A percentile compares a stretch with the other conserved stretches of the same genome.
phyloP scores from a whole-genome alignment of 202 grass and related monocot genomes.

The Zizania palustris region DNA sequence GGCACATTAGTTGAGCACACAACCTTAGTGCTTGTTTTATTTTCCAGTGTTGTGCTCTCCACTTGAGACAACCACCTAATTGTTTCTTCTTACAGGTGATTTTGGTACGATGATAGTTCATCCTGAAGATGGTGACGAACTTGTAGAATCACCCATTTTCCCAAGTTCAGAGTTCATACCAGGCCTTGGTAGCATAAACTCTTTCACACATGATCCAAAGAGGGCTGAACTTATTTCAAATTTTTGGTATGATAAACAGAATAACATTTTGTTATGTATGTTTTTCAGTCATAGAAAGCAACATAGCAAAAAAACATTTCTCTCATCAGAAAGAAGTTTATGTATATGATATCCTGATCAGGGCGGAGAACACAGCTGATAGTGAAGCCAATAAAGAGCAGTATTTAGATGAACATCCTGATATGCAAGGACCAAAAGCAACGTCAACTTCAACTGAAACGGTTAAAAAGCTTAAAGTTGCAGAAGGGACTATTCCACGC shows the following conservation, averaged over 20 bases:
- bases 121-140: constrained; percentile 70
- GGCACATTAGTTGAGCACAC: background rate
- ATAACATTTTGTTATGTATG: constrained; percentile 23
- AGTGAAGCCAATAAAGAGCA: constrained; percentile 63
- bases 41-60: constrained; percentile 6
- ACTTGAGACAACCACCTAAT: constrained; percentile 13
- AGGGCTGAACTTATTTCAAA: constrained; percentile 58
- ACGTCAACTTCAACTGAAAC: constrained; percentile 45
- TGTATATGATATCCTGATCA: constrained; percentile 37
- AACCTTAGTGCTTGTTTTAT: background rate
- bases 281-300: constrained; percentile 23
- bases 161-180: constrained; percentile 83
- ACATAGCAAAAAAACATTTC: background rate
- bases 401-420: constrained; percentile 52
- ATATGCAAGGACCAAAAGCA: constrained; percentile 47
- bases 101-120: constrained; percentile 87
- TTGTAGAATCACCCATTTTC: constrained; percentile 63
- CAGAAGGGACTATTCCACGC: constrained; percentile 49
- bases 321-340: constrained; percentile 29
- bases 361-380: constrained; percentile 66
- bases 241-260: constrained; percentile 59
- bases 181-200: constrained; percentile 90
- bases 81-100: constrained; percentile 52
- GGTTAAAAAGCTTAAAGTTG: constrained; percentile 39
- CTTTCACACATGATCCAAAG: constrained; percentile 88